Conservation (phyloP, 2,329 filamentous ascomycete genomes). For the Helicocarpus griseus region DNA sequence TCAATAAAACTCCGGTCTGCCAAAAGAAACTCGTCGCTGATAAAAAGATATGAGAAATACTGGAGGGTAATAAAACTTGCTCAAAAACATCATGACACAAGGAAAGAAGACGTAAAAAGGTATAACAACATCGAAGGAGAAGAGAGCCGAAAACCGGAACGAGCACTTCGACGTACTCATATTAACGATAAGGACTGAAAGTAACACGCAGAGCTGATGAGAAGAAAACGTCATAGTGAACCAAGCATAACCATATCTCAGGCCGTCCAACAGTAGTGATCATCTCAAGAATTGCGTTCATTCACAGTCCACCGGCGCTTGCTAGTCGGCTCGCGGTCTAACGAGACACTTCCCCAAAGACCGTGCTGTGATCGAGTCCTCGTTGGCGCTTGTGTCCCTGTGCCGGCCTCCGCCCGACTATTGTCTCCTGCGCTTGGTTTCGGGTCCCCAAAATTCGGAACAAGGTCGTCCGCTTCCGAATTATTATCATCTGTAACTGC, state of each 20-base stretch:
- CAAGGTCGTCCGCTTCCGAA: conserved; percentile 23
- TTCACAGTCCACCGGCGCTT: conserved; percentile 11
- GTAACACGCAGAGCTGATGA: too few relatives aligned
- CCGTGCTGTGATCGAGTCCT: conserved; percentile 23
- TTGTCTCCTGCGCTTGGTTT: not conserved
- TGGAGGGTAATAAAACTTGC: not conserved
- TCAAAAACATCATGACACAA: not conserved
- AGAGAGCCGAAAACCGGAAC: too few relatives aligned
- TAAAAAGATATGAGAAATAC: not conserved
- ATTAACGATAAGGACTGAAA: too few relatives aligned
- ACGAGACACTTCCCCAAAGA: conserved; percentile 27
- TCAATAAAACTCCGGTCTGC: not conserved
- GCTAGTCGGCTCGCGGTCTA: conserved; percentile 1
- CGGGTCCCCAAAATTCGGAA: conserved; percentile 28
- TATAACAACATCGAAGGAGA: not conserved
- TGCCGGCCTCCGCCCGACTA: not conserved
- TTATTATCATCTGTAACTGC: conserved; percentile 11
- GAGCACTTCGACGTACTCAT: too few relatives aligned
- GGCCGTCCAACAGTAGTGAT: too few relatives aligned
- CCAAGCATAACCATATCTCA: too few relatives aligned
- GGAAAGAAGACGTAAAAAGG: too few relatives aligned
- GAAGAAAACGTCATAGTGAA: not conserved
- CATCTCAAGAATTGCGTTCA: conserved; percentile 2
- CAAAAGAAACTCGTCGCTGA: not conserved
- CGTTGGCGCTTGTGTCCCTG: conserved; percentile 18